These are phyloP conservation scores for Coniochaeta sp. DNA, from an alignment of 2,329 filamentous ascomycete species.

Conservation along the genomic window DNA sequence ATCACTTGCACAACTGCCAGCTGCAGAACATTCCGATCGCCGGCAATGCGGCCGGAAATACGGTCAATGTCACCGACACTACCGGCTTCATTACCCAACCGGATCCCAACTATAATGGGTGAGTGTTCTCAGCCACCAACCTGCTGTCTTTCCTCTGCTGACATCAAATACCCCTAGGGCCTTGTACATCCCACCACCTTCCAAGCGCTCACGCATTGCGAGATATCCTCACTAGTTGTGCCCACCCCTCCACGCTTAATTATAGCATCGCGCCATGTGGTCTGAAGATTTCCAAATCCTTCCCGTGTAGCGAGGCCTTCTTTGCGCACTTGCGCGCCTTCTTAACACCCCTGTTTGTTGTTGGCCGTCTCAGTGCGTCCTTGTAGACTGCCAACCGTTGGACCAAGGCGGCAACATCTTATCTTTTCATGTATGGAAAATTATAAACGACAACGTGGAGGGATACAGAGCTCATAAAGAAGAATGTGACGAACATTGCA, in stretches of 20 bases:
- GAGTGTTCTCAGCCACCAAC: slow-evolving; percentile 11
- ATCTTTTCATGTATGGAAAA: not conserved
- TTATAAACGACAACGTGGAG: not conserved
- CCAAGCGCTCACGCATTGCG: slow-evolving; percentile 2
- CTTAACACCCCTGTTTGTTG: not conserved
- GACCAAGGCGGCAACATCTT: not conserved
- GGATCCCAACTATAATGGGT: slow-evolving; percentile 42
- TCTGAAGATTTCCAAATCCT: not conserved
- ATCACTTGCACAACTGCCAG: slow-evolving; percentile 44
- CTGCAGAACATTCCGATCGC: slow-evolving; percentile 36
- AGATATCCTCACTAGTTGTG: not conserved
- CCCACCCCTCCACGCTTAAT: not conserved
- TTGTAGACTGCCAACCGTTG: not conserved
- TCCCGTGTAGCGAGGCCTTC: not conserved
- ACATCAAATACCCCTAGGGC: slow-evolving; percentile 2
- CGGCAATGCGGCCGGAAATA: slow-evolving; percentile 65
- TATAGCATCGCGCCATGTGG: not conserved
- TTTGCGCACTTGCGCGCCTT: not conserved
- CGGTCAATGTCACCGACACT: slow-evolving; percentile 44
- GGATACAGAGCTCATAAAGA: no score
- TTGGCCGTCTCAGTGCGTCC: not conserved
- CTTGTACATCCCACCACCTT: slow-evolving; percentile 4
- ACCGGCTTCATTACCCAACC: slow-evolving; percentile 41
- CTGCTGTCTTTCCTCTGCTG: not conserved
- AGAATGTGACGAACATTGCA: no score